These are phyloP conservation scores for Brassica cretica DNA, from an alignment of 345 rosid genomes.

Conservation along the genomic window DNA sequence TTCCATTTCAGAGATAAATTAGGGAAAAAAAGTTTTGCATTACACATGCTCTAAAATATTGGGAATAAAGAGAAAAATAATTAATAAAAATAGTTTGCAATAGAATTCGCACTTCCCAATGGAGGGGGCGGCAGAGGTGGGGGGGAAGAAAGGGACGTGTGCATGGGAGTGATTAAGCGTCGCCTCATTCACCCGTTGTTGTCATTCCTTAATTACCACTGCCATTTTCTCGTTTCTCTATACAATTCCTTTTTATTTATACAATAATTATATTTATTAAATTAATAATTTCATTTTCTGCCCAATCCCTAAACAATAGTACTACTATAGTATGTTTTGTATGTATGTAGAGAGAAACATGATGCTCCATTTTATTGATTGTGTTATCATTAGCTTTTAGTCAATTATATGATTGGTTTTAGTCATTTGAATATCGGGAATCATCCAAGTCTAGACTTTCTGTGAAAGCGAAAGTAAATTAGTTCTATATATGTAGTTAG, in stretches of 20 bases:
- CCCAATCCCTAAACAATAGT: conserved; percentile 8
- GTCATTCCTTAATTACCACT: conserved; percentile 65
- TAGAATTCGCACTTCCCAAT: conserved; percentile 47
- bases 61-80: neutral
- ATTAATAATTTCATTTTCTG: neutral
- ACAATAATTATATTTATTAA: neutral
- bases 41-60: too few species aligned
- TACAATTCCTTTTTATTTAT: conserved; percentile 28
- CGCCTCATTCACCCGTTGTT: conserved; percentile 88
- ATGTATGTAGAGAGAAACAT: conserved; percentile 28
- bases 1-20: too few species aligned
- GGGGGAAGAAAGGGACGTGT: conserved; percentile 98
- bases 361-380: conserved; percentile 39
- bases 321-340: neutral
- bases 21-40: neutral
- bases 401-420: conserved; percentile 38
- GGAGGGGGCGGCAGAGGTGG: conserved; percentile 86
- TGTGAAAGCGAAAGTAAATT: conserved; percentile 35
- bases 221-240: conserved; percentile 42
- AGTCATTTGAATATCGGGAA: conserved; percentile 29
- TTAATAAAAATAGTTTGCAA: neutral
- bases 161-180: conserved; percentile 87
- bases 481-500: neutral
- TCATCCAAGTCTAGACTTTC: conserved; percentile 42
- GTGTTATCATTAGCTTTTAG: conserved; percentile 40